Conservation (phyloP, 495 filamentous ascomycete genomes). For the Lophium mytilinum region DNA sequence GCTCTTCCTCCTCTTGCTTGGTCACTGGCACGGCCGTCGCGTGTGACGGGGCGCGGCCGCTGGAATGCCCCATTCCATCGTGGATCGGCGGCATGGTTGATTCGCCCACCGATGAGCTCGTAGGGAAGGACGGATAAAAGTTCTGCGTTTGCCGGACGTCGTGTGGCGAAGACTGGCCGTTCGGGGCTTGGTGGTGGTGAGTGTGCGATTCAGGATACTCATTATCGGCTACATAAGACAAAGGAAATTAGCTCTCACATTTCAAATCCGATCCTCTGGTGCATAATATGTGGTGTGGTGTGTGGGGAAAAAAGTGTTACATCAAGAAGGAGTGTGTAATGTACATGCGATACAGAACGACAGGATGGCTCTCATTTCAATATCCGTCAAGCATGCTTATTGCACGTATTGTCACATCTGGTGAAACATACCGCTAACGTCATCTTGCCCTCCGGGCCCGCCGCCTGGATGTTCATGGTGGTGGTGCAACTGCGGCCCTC, state of each 20-base stretch:
- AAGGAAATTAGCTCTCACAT: conserved; percentile 37
- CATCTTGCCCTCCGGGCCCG: conserved; percentile 61
- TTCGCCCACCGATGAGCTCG: conserved; percentile 43
- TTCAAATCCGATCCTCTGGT: conserved; percentile 23
- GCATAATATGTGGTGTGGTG: conserved; percentile 15
- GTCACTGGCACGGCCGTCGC: conserved; percentile 35
- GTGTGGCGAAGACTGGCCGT: conserved; percentile 27
- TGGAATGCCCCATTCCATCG: conserved; percentile 51
- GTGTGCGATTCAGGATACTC: conserved; percentile 51
- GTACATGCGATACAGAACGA: conserved; percentile 28
- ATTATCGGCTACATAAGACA: conserved; percentile 43
- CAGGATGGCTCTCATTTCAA: conserved; percentile 25
- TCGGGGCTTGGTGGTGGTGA: conserved; percentile 52
- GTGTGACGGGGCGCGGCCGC: conserved; percentile 34
- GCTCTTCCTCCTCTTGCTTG: conserved; percentile 39
- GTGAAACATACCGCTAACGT: conserved; percentile 84
- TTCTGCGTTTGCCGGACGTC: conserved; percentile 70
- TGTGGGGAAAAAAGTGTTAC: conserved; percentile 43
- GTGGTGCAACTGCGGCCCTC: conserved; percentile 60
- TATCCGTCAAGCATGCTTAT: conserved; percentile 16
- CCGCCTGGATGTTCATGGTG: conserved; percentile 74
- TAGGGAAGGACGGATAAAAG: conserved; percentile 65
- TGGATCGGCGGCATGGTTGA: conserved; percentile 67
- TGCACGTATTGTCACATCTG: conserved; percentile 39
- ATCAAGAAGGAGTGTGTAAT: conserved; percentile 47